Conservation (phyloP, 2,329 filamentous ascomycete species). For the Ophiostoma ips region DNA sequence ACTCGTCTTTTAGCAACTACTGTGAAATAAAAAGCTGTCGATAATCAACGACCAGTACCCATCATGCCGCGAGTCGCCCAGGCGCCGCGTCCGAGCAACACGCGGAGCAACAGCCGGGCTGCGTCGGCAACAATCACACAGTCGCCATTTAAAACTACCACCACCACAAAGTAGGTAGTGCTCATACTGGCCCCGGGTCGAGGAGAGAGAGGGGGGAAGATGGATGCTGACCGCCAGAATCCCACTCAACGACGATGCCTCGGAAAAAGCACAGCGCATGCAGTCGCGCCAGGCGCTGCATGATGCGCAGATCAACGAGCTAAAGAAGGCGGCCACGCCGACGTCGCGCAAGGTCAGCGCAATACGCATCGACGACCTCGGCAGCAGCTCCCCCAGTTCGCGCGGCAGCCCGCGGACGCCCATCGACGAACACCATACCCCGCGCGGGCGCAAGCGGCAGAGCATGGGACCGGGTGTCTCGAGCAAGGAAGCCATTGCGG, state of each 20-base stretch:
- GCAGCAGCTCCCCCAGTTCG: conserved; percentile 38
- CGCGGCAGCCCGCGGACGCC: conserved; percentile 35
- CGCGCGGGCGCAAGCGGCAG: conserved; percentile 14
- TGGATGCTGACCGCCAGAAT: conserved; percentile 42
- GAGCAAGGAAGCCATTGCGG: conserved; percentile 20
- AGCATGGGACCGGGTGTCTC: conserved; percentile 19
- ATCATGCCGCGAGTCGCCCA: conserved; percentile 50
- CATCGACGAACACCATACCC: conserved; percentile 28
- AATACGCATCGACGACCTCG: conserved; percentile 43
- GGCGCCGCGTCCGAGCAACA: conserved; percentile 33
- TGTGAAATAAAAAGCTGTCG: no score
- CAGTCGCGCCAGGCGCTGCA: conserved; percentile 79
- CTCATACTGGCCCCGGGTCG: no score
- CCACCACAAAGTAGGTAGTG: conserved; percentile 41
- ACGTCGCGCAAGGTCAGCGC: conserved; percentile 49
- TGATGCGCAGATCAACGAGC: conserved; percentile 82
- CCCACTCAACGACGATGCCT: conserved; percentile 86
- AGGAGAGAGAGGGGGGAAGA: neutral
- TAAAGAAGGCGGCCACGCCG: conserved; percentile 58
- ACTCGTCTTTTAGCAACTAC: no score
- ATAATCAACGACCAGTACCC: no score
- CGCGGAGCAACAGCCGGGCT: conserved; percentile 24
- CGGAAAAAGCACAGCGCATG: conserved; percentile 78
- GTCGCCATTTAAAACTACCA: conserved; percentile 43
- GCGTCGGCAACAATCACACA: conserved; percentile 32